Evolutionary conservation across 78 protist genomes (phyloP), one percentile per base, ranked within the genome.

Genomic region (Dictyostelium purpureum): DNA sequence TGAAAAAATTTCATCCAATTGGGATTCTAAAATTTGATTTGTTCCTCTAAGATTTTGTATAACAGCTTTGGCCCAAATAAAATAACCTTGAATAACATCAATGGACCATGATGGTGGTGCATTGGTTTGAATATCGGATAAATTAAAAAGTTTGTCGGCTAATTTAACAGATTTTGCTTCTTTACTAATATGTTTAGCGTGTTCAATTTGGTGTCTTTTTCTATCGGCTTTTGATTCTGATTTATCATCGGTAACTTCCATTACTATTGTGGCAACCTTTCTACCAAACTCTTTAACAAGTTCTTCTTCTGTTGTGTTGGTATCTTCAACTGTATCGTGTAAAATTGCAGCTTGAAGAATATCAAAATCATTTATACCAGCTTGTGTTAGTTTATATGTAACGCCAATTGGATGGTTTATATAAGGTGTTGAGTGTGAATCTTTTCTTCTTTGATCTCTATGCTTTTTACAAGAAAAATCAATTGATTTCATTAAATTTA

Each of bases 391-490:
- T 24, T 76, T 54, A 14, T 24, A 4, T 35, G 94, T 87, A 2
- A 88, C 94, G 33, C 82, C 94, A 57, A 88, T 74, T 28, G 85
- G 82, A 57, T 88, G 94, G 57, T 88, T 88, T 37, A 88, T 88
- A 52, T 88, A 88, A 11, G 94, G 94, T 69, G 82, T 16, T 5
- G 18, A 6, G 33, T 74, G 43, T 56, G 61, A 19, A 42, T 79
- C 94, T 47, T 87, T 87, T 75, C 93, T 75, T 77, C 93, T 87
- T 52, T 87, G 93, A 77, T 87, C 79, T 77, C 66, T 87, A 77
- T 87, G 93, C 16, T 77, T 87, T 5, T 33, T 52, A 42, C 83
- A 43, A 65, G 93, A 54, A 82, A 82, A 82, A 4, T 82, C 75
- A 19, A 82, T 47, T 21, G 79, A 11, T 74, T 74, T 74, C 51